Evolutionary conservation across 1,284 basidiomycete species (phyloP), one percentile per base, ranked within the genome.

Genomic region (Apiotrichum brassicae): DNA sequence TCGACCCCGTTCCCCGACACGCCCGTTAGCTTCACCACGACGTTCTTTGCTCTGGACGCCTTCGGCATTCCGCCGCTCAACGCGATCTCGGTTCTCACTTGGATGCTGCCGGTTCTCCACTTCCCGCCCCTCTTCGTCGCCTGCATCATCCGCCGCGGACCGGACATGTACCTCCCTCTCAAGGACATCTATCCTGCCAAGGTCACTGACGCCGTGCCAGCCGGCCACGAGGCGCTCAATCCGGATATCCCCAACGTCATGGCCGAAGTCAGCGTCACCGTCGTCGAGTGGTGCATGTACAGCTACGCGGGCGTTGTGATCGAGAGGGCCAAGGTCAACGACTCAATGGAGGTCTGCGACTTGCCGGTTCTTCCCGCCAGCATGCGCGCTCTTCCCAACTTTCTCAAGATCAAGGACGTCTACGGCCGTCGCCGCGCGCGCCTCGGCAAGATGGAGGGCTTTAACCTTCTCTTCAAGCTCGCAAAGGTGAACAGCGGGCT

Each of bases 231-330:
- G 4, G 49, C 59, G 3, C 57, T 70, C 20, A 63, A 72, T 42
- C 61, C 66, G 3, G 46, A 46, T 16, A 53, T 61, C 19, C 47
- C 63, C 20, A 73, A 74, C 47, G 64, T 75, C 18, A 62, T 58
- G 4, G 60, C 55, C 14, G 71, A 74, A 48, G 63, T 63, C 0
- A 74, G 75, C 49, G 75, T 76, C 13, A 83, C 80, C 6, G 77
- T 83, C 2, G 81, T 79, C 72, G 80, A 80, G 45, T 75, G 76
- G 46, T 69, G 89, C 4, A 68, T 89, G 11, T 93, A 92, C 71
- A 82, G 82, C 13, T 91, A 89, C 67, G 87, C 85, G 23, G 87
- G 85, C 1, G 83, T 84, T 56, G 86, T 92, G 7, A 82, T 92
- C 50, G 82, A 83, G 79, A 81, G 87, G 38, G 87, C 87, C 4